Evolutionary conservation across 306 rosid species (phyloP).

Genomic region (Ormosia emarginata): DNA sequence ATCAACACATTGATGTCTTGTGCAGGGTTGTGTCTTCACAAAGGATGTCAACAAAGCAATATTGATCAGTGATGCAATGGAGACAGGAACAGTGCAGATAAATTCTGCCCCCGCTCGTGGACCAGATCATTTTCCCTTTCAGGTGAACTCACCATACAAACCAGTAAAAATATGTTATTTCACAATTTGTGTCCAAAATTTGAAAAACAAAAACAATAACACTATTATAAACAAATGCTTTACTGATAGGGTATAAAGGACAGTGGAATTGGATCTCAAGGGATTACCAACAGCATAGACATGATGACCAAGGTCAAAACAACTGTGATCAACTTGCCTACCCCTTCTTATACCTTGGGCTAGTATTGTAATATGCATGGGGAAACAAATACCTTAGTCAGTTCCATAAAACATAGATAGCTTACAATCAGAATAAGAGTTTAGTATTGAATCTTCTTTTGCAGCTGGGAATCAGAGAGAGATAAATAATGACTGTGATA

Average conservation of each 20-base stretch:
- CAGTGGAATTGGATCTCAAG: constrained; percentile 99
- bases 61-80: constrained; percentile 93
- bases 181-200: background rate
- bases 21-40: constrained; percentile 92
- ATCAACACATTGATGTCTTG: constrained; percentile 10
- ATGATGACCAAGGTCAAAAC: constrained; percentile 97
- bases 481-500: constrained; percentile 21
- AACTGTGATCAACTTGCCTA: constrained; percentile 83
- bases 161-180: background rate
- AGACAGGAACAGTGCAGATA: constrained; percentile 94
- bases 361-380: constrained; percentile 20
- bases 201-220: too few species aligned
- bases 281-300: constrained; percentile 93
- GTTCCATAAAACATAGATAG: constrained; percentile 1
- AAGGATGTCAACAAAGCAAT: constrained; percentile 94
- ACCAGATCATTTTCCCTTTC: constrained; percentile 97
- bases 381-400: background rate
- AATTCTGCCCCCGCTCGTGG: constrained; percentile 99
- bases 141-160: constrained; percentile 43
- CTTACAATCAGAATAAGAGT: background rate
- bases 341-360: constrained; percentile 94
- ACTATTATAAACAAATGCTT: constrained; percentile 21
- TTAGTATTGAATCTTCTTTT: constrained; percentile 6
- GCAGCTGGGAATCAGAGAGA: constrained; percentile 20
- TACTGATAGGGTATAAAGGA: constrained; percentile 80